phyloP scores from a whole-genome alignment of 257 asterid species.

The Apocynum venetum region DNA sequence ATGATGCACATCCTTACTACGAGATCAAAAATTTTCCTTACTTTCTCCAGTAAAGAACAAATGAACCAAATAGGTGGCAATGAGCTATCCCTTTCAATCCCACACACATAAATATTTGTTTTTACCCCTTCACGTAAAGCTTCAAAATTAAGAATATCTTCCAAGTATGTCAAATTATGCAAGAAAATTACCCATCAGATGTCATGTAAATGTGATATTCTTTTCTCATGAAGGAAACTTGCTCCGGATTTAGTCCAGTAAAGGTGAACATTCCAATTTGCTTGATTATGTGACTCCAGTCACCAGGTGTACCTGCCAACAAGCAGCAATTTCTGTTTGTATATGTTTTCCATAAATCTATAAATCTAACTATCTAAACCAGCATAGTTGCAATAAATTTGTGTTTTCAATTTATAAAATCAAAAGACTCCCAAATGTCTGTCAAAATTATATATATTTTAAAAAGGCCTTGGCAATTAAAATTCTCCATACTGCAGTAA shows the following conservation, averaged over 20 bases:
- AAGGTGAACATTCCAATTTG: conserved; percentile 99
- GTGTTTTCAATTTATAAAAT: no score
- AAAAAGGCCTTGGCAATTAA: neutral
- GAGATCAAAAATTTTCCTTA: neutral
- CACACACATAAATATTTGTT: neutral
- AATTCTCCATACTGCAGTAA: neutral
- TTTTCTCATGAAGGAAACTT: conserved; percentile 82
- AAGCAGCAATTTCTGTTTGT: neutral
- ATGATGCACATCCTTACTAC: no score
- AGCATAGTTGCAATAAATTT: neutral
- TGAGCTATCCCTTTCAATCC: neutral
- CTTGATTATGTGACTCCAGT: conserved; percentile 98
- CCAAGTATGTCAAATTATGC: neutral
- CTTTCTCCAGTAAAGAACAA: neutral
- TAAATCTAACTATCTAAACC: neutral
- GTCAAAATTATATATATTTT: neutral
- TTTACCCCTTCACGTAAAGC: neutral
- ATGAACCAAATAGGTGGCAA: neutral
- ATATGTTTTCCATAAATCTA: neutral
- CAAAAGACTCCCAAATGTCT: no score
- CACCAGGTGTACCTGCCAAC: conserved; percentile 91
- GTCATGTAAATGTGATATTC: conserved; percentile 97
- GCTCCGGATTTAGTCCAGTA: conserved; percentile 77
- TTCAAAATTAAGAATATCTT: neutral
- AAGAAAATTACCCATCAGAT: conserved; percentile 73